Base-by-base conservation (phyloP, 345 rosid genomes). In the Populus davidiana region DNA sequence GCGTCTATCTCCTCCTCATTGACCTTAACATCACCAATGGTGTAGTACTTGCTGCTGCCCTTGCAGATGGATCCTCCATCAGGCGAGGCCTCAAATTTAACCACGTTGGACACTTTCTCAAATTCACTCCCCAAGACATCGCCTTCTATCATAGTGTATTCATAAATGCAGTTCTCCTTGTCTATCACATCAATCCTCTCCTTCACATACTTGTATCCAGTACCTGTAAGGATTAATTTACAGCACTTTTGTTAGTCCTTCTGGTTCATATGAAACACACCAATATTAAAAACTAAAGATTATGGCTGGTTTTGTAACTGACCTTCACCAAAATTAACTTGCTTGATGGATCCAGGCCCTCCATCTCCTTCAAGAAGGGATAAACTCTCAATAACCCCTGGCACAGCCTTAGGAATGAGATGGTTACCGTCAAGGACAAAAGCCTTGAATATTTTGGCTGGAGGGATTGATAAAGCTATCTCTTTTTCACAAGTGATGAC, bases 321-420 rank as follows among this genome's bases (percentile, higher is more conserved):
- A 70, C 73, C 73, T 11, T 70, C 6, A 35, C 56, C 54, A 17
- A 70, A 70, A 2, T 36, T 78, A 65, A 81, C 39, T 63, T 84
- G 77, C 81, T 74, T 88, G 84, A 88, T 79, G 65, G 70, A 82
- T n/a, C 89, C 90, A 20, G 86, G 74, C 10, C 85, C 91, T n/a
- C 88, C 91, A 62, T 86, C 77, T n/a, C 91, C 89, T 68, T 84
- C 70, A 9, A 86, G 2, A 23, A 70, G 23, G 25, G 79, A 81
- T 3, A 66, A 41, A 10, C 73, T 83, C 68, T 77, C 73, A 44
- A 84, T 50, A 25, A 72, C 83, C 8, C 84, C 79, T 7, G 89
- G 86, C 44, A 83, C 8, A 56, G 83, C 71, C 78, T 83, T 84
- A 59, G 85, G 86, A 71, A 88, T 33, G 72, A 88, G 84, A 7